Evolutionary conservation across 306 rosid species (phyloP).

Genomic region (Prunus davidiana): DNA sequence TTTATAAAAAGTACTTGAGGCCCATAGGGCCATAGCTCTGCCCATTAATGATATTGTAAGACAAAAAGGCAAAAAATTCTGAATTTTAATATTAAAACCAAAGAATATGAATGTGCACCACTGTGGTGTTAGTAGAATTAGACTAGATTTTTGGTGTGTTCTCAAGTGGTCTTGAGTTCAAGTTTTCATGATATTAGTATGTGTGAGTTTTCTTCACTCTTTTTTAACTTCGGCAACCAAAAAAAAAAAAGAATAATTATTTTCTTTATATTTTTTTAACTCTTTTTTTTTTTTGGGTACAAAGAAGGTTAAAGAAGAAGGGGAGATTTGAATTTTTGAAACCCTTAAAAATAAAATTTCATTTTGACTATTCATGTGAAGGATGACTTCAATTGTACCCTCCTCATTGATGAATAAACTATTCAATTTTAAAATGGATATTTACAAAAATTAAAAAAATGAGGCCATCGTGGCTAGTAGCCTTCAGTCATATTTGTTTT

Average conservation of each 20-base stretch:
- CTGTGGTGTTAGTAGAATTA: too few relatives aligned
- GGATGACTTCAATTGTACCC: background rate
- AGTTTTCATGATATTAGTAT: rapidly evolving
- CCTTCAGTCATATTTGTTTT: background rate
- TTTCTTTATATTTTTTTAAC: too few relatives aligned
- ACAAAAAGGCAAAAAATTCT: background rate
- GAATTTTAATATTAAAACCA: background rate
- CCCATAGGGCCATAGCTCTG: background rate
- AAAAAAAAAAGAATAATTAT: too few relatives aligned
- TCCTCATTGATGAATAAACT: background rate
- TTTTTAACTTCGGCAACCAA: too few relatives aligned
- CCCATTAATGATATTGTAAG: background rate
- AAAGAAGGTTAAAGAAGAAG: too few relatives aligned
- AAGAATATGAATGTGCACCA: too few relatives aligned
- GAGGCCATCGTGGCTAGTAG: background rate
- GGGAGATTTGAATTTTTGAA: too few relatives aligned
- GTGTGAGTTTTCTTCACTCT: rapidly evolving
- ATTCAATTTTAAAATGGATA: background rate
- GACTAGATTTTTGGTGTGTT: too few relatives aligned
- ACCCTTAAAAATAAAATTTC: background rate
- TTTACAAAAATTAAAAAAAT: background rate
- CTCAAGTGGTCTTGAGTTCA: rapidly evolving
- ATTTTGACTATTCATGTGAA: background rate
- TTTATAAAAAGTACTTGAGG: background rate
- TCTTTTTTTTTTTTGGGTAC: too few relatives aligned